Evolutionary conservation across 192 early-diverging fungal genomes (phyloP), one percentile per base, ranked within the genome.

Genomic region (Coemansia sp.): DNA sequence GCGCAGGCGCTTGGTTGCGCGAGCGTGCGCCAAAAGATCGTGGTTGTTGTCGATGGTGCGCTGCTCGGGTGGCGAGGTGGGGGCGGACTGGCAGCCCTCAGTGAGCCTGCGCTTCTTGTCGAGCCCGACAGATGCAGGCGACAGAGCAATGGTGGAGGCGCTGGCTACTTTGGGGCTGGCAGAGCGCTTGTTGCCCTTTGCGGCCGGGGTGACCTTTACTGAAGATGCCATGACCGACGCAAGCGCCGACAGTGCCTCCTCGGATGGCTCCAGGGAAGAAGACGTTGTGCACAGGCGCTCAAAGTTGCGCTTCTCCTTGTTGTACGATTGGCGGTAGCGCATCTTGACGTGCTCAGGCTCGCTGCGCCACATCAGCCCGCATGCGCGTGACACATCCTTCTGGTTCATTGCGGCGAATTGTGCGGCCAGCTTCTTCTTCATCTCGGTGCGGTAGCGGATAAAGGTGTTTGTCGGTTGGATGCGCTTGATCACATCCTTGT

Each of bases 401-500:
- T 85, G 77, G 70, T 77, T 83, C 64, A 85, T 77, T 20, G 75
- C 55, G 46, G 77, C 77, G 66, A 80, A 79, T 67, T 79, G 77
- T 33, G 64, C 61, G 34, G 70, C 60, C 56, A 85, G 69, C 68
- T 74, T 74, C 72, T 74, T 78, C 58, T 79, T 74, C 77, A 75
- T 80, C 64, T 83, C 84, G 12, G 73, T 77, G 70, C 84, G 84
- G 72, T 85, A 85, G 49, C 79, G 70, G 66, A 85, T 83, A 45
- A 85, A 85, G 26, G 81, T 80, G 75, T 85, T 85, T 63, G 75
- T 75, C 7, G 84, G 84, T 65, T 80, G 79, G 77, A 80, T 80
- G 59, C 68, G 71, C 77, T 80, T 80, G 66, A 80, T 74, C 39
- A 73, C 56, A 64, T 51, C 66, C 72, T 80, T 80, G 77, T 68